Base-by-base conservation (phyloP, 495 filamentous ascomycete species). In the Penicillium longicatenatum region DNA sequence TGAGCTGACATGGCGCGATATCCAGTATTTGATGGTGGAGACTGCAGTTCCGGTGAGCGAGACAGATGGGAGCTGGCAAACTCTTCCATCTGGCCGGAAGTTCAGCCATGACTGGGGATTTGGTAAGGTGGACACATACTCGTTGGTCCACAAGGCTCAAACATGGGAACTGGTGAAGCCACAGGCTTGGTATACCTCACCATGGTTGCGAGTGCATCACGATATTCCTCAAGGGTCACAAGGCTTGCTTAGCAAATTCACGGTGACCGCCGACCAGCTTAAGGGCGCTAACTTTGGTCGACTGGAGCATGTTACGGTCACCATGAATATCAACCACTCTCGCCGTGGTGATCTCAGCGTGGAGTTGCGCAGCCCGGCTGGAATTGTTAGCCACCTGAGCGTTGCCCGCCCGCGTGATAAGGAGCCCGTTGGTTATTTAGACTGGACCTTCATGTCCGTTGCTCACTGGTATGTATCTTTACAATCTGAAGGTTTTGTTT, bases 401-500 rank as follows among this genome's bases (percentile, higher is more conserved):
- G 87, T 87, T 17, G 77, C 85, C 2, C 86, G 94, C 52, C 76
- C 75, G 26, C 64, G 77, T 21, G 94, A 98, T 68, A 74, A 78
- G 0, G 80, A 77, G 41, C 63, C 71, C 1, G 71, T 70, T 39
- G 94, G 94, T n/a, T 98, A 98, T 66, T 78, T 85, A 37, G 91
- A 98, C 75, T 98, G 94, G 94, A 97, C 94, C 2, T 98, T 98
- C 61, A 98, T 98, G 94, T 91, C 85, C 56, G 95, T 98, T 48
- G 92, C 86, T 64, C 95, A 98, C 70, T 98, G 92, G 91, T 94
- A 82, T 73, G 87, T 72, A 24, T 56, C 6, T 22, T 60, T 19
- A n/a, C 46, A 20, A 19, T 29, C 3, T 16, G n/a, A n/a, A n/a
- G n/a, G n/a, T n/a, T n/a, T n/a, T n/a, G n/a, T n/a, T n/a, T n/a